Base-by-base conservation (phyloP, 1,139 yeast genomes). In the Candida sp. region DNA sequence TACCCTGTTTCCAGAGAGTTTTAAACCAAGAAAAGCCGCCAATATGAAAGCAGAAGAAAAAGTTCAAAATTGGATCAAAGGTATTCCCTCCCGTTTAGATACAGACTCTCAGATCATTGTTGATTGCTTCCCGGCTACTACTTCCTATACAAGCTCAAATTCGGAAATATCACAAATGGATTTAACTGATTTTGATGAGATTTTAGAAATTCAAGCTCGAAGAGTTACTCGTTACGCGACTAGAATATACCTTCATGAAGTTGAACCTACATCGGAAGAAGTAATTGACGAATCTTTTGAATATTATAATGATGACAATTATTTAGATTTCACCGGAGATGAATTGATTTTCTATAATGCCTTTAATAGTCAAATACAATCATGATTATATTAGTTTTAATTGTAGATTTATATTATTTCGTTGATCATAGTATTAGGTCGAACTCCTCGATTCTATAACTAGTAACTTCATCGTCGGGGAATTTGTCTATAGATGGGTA, bases 21-120 rank as follows among this genome's bases (percentile, higher is more conserved):
- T 84, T 54, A 73, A 82, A 47, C 89, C 91, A 5, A 67, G 87
- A 51, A 62, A 62, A 29, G 79, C 80, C 1, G 63, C 72, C 8
- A 81, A 77, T 55, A 84, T 84, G 88, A 70, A 78, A 1, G 75
- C 71, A 43, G 66, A 61, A 38, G 91, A 84, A 51, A 84, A 84
- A 54, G 85, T 85, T 0, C 66, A 68, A 36, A 64, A 60, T 5
- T 85, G 93, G 95, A 72, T 85, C 32, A 61, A 65, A 5, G 66
- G 68, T 21, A 71, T 84, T 3, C 90, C 90, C 1, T 33, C 52
- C 21, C 21, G 23, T 12, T 7, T 36, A 21, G 15, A 52, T 41
- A 47, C 53, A 9, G 52, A 54, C 21, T 54, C 56, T 35, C 63
- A 59, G 4, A 41, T 57, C 6, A 44, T 45, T 19, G 43, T 52